Base-by-base conservation (phyloP, 768 basidiomycete genomes). In the Tylopilus rubrobrunneus region DNA sequence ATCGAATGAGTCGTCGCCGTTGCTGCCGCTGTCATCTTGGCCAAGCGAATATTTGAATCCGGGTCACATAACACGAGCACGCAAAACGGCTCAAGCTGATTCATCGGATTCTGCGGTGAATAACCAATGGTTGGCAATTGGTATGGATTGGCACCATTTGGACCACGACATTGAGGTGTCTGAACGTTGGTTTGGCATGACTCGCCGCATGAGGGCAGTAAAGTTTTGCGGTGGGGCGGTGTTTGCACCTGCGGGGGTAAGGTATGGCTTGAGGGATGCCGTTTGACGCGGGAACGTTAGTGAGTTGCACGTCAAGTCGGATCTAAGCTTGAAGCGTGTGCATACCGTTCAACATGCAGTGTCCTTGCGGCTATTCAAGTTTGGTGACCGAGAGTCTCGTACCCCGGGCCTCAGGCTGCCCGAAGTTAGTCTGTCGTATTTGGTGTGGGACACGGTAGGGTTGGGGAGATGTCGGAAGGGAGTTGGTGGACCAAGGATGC, bases 11-110 rank as follows among this genome's bases (percentile, higher is more conserved):
- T 78, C 80, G 46, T 88, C 84, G 12, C 80, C 78, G 10, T 81
- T 81, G 8, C 67, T 70, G 7, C 70, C 69, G 19, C 70, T 69
- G 19, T 80, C 76, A 10, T 83, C 82, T n/a, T n/a, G n/a, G n/a
- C n/a, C n/a, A 7, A 79, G 73, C 8, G 90, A 76, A 64, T 87
- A 85, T 64, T 87, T 92, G 73, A 94, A 89, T 49, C 87, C n/a
- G n/a, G n/a, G n/a, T n/a, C n/a, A 83, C 59, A 98, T 85, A 45
- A 97, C 85, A 15, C 92, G 84, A 46, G 92, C 87, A 17, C 97
- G 87, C 43, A 96, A 68, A n/a, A 78, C 0, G 76, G 76, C 2
- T 81, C 79, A 1, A 82, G 73, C 51, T 78, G 79, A 47, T 73
- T 74, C 76, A 83, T 79, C 6, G 63, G 71, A 45, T 73, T 67